Evolutionary conservation across 2,329 filamentous ascomycete species (phyloP), one percentile per base, ranked within the genome.

Genomic region (Capronia epimyces): DNA sequence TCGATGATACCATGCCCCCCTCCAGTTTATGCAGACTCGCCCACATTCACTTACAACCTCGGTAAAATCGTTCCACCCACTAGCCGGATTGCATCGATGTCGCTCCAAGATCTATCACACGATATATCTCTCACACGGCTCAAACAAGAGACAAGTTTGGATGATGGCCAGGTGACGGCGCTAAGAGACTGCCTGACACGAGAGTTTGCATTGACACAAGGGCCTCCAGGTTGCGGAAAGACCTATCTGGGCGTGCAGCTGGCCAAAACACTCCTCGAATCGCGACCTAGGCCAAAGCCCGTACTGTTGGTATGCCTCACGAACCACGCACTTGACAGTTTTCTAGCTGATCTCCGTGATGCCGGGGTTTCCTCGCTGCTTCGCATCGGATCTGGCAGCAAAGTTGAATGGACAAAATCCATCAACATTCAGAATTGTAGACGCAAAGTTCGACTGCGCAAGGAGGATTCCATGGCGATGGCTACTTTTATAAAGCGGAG

Each of bases 141-240:
- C 15, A 48, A 44, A 20, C 21, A 53, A 31, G 44, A 56, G 12
- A 57, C 58, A 10, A 54, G 49, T 3, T 44, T 62, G 4, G 59
- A 62, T 49, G 48, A 56, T 8, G 68, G 66, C 1, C 74, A 76
- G 58, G 74, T 75, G 3, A 51, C 58, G 3, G 79, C 81, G 1
- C 63, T 86, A 0, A 56, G 83, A 0, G 67, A 73, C 15, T 73
- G 79, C 2, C 65, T 87, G 0, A 71, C 68, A 0, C 71, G 74
- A 1, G 72, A 73, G 27, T 64, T 85, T 7, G 76, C 80, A 1
- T 68, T 86, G 3, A 83, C 86, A 9, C 83, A 87, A 67, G 84
- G 84, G 0, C 84, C 84, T 0, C 84, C 84, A 0, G 84, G 84
- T 0, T 87, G 84, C 0, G 84, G 84, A 0, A 87, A 87, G 62